Conservation (phyloP, 169 alveolate species). For the Plasmodium billcollinsi region DNA sequence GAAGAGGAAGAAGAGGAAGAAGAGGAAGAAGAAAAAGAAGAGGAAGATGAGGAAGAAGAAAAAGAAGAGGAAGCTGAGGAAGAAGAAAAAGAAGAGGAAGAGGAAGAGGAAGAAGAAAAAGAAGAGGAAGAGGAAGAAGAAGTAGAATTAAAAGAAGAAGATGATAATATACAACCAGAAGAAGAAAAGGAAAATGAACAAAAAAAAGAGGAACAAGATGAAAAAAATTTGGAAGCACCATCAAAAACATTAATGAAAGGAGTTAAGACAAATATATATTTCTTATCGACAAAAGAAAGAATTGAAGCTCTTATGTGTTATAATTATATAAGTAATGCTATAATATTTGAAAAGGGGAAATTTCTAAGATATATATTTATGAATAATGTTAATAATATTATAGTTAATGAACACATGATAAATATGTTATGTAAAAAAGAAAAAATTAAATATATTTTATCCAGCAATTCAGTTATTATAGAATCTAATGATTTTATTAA, state of each 20-base stretch:
- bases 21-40: slow-evolving; percentile 8
- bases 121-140: not conserved
- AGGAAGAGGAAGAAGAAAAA: not conserved
- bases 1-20: slow-evolving; percentile 4
- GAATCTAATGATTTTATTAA: slow-evolving; percentile 66
- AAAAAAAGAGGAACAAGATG: slow-evolving; percentile 12
- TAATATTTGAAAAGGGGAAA: slow-evolving; percentile 50
- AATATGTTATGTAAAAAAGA: slow-evolving; percentile 39
- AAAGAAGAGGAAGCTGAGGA: slow-evolving; percentile 7
- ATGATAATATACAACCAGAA: not conserved
- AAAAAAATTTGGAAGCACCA: slow-evolving; percentile 34
- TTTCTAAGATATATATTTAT: slow-evolving; percentile 44
- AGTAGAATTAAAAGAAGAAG: slow-evolving; percentile 1
- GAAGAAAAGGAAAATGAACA: not conserved
- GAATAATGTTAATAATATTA: slow-evolving; percentile 42
- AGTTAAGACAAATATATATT: slow-evolving; percentile 47
- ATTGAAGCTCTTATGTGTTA: slow-evolving; percentile 44
- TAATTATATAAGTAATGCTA: slow-evolving; percentile 55
- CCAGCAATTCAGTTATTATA: slow-evolving; percentile 53
- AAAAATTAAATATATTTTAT: slow-evolving; percentile 35
- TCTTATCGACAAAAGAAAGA: slow-evolving; percentile 49
- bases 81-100: not conserved
- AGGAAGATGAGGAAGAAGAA: not conserved
- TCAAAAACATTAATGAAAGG: slow-evolving; percentile 70
- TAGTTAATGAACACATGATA: slow-evolving; percentile 66